A percentile compares a stretch with the other conserved stretches of the same genome.
Conservation (phyloP, 306 rosid species). For the Echinosophora koreensis region DNA sequence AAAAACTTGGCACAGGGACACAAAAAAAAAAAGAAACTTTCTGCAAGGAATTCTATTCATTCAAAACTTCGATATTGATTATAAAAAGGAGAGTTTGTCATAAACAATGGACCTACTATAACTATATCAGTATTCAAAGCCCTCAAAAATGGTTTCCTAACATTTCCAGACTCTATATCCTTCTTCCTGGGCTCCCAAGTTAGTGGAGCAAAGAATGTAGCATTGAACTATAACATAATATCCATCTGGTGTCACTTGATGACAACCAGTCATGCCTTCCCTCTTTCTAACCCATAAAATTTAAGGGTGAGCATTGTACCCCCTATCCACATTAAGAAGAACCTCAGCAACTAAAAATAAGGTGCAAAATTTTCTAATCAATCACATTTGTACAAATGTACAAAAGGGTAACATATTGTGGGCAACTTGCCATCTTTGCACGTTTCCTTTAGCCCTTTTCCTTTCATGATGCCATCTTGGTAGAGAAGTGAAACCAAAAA, state of each 20-base stretch:
- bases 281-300: constrained; percentile 63
- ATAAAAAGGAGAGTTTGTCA: constrained; percentile 46
- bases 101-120: constrained; percentile 50
- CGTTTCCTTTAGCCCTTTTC: constrained; percentile 41
- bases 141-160: constrained; percentile 68
- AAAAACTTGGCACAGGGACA: not conserved
- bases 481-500: constrained; percentile 45
- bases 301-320: constrained; percentile 59
- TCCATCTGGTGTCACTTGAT: constrained; percentile 43
- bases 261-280: constrained; percentile 50
- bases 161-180: constrained; percentile 51
- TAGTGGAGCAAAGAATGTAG: constrained; percentile 69
- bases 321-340: constrained; percentile 61
- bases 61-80: constrained; percentile 50
- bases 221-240: constrained; percentile 59
- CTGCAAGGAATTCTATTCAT: constrained; percentile 54
- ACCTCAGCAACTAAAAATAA: constrained; percentile 46
- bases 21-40: constrained; percentile 26
- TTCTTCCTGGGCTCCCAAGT: constrained; percentile 54
- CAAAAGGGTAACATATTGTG: constrained; percentile 56
- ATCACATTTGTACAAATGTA: constrained; percentile 88
- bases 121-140: constrained; percentile 59
- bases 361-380: constrained; percentile 69
- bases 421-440: constrained; percentile 51
- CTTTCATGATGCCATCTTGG: constrained; percentile 54